phyloP scores from a whole-genome alignment of 257 asterid genomes.

The Capsicum chinense region DNA sequence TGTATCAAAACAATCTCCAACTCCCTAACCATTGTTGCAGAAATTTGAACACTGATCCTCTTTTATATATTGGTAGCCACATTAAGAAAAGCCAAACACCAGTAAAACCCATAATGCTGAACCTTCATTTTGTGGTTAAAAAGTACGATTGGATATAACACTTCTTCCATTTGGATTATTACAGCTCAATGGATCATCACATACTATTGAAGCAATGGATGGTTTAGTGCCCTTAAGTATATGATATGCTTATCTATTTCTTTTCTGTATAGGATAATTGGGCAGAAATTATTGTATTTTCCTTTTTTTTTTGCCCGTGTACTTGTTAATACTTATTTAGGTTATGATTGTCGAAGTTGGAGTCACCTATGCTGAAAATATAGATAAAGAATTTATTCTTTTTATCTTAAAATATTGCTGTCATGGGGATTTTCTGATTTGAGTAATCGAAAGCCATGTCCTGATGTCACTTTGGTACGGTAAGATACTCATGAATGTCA shows the following conservation, averaged over 20 bases:
- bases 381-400: not conserved
- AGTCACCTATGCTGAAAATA: conserved; percentile 1
- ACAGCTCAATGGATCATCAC: not conserved
- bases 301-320: not conserved
- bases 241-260: conserved; percentile 12
- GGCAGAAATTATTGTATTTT: not conserved
- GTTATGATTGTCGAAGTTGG: not conserved
- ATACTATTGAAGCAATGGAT: conserved; percentile 3
- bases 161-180: conserved; percentile 14
- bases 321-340: conserved; percentile 1
- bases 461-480: not conserved
- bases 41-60: conserved; percentile 19
- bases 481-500: conserved; percentile 22
- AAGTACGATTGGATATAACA: conserved; percentile 7
- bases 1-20: not conserved
- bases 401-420: not conserved
- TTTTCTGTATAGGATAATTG: not conserved
- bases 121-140: conserved; percentile 1
- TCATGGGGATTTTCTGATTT: not conserved
- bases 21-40: not conserved
- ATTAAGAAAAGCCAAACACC: not conserved
- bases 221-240: not conserved
- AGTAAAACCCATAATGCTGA: not conserved
- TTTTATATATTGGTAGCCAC: not conserved
- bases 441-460: not conserved